Evolutionary conservation across 257 asterid species (phyloP), one percentile per base, ranked within the genome.

Genomic region (Przewalskia tangutica): DNA sequence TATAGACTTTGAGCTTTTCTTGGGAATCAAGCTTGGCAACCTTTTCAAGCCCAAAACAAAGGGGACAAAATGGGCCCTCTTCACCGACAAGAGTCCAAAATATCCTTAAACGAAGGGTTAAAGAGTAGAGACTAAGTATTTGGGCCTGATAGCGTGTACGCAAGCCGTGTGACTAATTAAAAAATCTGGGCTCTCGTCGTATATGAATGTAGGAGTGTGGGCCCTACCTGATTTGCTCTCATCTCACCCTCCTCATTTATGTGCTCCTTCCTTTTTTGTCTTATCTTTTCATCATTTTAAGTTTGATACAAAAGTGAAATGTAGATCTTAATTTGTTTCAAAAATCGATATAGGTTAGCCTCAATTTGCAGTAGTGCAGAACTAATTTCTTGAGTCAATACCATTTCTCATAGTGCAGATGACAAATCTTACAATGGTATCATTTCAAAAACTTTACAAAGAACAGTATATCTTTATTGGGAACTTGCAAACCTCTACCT

Each of bases 121-220:
- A 73, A 23, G 79, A 73, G 79, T 48, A 73, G 48, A 73, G 0
- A 23, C 79, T 48, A 73, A 44, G 79, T 73, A 32, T 48, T 73
- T 73, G 79, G 60, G 60, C 62, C 59, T 73, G 40, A 73, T 50
- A 48, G 79, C 62, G 79, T 73, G 79, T 50, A 73, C 42, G 60
- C 60, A 2, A 73, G 4, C 62, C 60, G 13, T 13, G 13, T 23
- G 79, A 12, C 62, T 46, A 20, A 71, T 71, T 46, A 71, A 71
- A 71, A n/a, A 18, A 44, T 44, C 16, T 48, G 79, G 79, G 60
- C 59, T 46, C 27, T 27, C 1, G 32, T 27, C 32, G 32, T 27
- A 0, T 0, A 27, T 27, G 32, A 27, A 27, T 27, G 62, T 46
- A 20, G 42, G 12, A 46, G 7, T 5, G 42, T 46, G 79, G 79